Conservation (phyloP, 1,284 basidiomycete genomes). For the Malassezia cuniculi region DNA sequence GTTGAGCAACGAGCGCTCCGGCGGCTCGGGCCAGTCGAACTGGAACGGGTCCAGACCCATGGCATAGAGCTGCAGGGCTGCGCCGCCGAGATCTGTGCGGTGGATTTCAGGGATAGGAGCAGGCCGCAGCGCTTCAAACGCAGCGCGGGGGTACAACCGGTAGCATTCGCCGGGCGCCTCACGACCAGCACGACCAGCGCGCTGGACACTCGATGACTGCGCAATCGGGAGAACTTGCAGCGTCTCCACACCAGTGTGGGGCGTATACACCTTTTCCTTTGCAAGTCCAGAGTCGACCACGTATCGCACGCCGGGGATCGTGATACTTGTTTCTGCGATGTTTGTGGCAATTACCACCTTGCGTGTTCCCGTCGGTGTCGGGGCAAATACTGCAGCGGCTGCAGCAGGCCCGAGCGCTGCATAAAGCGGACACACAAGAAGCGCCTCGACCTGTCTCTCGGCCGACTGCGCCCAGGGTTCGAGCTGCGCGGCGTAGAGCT, state of each 20-base stretch:
- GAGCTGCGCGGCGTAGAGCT: conserved; percentile 23
- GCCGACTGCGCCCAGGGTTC: conserved; percentile 25
- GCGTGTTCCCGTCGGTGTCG: conserved; percentile 57
- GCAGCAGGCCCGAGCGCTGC: conserved; percentile 37
- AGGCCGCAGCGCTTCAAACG: conserved; percentile 18
- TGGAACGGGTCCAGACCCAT: conserved; percentile 35
- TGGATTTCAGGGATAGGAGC: conserved; percentile 31
- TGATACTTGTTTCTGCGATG: conserved; percentile 81
- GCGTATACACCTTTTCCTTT: conserved; percentile 74
- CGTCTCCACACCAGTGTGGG: conserved; percentile 28
- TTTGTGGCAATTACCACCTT: conserved; percentile 66
- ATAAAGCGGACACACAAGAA: conserved; percentile 38
- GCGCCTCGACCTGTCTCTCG: conserved; percentile 15
- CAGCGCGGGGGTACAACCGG: conserved; percentile 30
- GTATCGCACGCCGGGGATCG: conserved; percentile 86
- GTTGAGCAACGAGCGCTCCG: conserved; percentile 19
- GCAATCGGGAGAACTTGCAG: conserved; percentile 31
- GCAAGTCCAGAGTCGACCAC: conserved; percentile 74
- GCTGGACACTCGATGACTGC: conserved; percentile 31
- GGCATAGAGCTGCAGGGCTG: conserved; percentile 29
- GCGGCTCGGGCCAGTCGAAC: conserved; percentile 40
- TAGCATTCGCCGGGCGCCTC: conserved; percentile 35
- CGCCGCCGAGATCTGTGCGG: conserved; percentile 28
- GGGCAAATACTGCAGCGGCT: conserved; percentile 24
- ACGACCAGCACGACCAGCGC: conserved; percentile 39